These are phyloP conservation scores for Naganishia sp. DNA, from an alignment of 1,284 basidiomycete species.

Conservation along the genomic window DNA sequence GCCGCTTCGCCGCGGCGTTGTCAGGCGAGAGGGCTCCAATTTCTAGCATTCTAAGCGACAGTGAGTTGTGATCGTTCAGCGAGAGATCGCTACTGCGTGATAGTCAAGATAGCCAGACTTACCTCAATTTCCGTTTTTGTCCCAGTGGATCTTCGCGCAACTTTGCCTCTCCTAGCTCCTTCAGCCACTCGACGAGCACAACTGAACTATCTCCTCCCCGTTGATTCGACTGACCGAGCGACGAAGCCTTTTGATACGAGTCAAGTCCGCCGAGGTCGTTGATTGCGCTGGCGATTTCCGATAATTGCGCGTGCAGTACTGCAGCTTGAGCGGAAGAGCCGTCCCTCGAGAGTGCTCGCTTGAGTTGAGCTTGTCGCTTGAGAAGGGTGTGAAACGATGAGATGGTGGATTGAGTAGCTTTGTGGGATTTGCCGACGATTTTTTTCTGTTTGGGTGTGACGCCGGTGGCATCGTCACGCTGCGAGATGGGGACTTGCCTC, in stretches of 20 bases:
- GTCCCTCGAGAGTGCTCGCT: constrained; percentile 32
- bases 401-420: constrained; percentile 48
- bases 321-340: constrained; percentile 18
- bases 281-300: constrained; percentile 59
- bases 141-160: constrained; percentile 54
- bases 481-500: constrained; percentile 12
- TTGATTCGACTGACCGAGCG: constrained; percentile 72
- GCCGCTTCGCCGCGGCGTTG: constrained; percentile 66
- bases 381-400: constrained; percentile 49
- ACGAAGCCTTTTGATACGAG: constrained; percentile 76
- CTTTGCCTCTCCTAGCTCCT: constrained; percentile 56
- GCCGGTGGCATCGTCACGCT: not conserved
- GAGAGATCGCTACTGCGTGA: too few species aligned
- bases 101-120: not conserved
- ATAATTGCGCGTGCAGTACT: constrained; percentile 4
- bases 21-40: constrained; percentile 80
- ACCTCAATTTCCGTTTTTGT: not conserved
- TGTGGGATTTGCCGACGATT: constrained; percentile 33
- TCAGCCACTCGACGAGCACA: constrained; percentile 72
- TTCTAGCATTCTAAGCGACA: constrained; percentile 67
- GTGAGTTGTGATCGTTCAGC: constrained; percentile 30
- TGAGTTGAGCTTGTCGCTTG: constrained; percentile 43
- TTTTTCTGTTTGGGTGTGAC: not conserved
- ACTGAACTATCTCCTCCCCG: constrained; percentile 82
- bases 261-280: constrained; percentile 70